Evolutionary conservation across 169 alveolate species (phyloP), one percentile per base, ranked within the genome.

Genomic region (Plasmodium vivax): DNA sequence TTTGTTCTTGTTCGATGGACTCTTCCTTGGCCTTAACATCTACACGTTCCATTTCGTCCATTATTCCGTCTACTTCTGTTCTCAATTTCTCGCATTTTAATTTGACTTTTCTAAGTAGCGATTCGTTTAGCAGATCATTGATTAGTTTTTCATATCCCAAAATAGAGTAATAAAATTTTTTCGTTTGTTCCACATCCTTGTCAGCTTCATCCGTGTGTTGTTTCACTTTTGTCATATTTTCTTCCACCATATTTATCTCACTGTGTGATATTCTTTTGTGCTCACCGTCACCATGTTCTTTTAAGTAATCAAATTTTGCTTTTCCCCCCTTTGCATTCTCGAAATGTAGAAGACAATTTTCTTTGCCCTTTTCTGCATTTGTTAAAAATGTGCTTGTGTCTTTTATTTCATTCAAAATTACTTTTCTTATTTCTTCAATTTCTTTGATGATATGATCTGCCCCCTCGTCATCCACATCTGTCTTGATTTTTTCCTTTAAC

Each of bases 401-500:
- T 77, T 77, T 77, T 77, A 77, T 77, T 27, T 77, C 84, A 34
- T 77, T 38, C 51, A 77, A 38, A 34, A 77, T 38, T 77, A 34
- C 41, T n/a, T 77, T 38, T 77, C 23, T 77, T 77, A 77, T 77
- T 77, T 30, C 32, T 38, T 77, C 41, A n/a, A 77, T 77, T 77
- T 77, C 84, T 77, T 77, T 77, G 41, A 77, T 45, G 19, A 34
- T 77, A n/a, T 38, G 12, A 77, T 77, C 71, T n/a, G 4, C 51
- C 19, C 1, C 84, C n/a, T 77, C 19, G 9, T 77, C 84, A 12
- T 38, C 84, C 4, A 77, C 5, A 77, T 77, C 41, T 77, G 41
- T 36, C 41, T 77, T 77, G 23, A 77, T 77, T 77, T 77, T 51
- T 16, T 77, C 84, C 16, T 77, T 77, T 77, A 77, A 77, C 23